Evolutionary conservation across 768 basidiomycete genomes (phyloP).

Genomic region (Rhizopogon vesiculosus): DNA sequence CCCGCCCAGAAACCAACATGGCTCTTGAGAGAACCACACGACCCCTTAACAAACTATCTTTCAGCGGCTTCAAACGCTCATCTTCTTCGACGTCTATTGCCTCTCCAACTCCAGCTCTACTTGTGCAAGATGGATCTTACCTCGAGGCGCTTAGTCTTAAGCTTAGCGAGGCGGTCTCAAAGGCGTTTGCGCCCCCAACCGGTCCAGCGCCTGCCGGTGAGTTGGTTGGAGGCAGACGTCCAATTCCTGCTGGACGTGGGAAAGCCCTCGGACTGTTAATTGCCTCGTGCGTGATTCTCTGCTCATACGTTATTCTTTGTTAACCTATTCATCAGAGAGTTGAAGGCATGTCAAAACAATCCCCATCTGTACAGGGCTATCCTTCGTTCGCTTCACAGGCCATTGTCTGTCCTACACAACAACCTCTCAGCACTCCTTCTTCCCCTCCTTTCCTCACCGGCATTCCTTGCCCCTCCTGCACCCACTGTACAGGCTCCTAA

Average conservation of each 20-base stretch:
- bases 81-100: conserved; percentile 35
- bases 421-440: conserved; percentile 66
- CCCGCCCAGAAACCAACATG: conserved; percentile 24
- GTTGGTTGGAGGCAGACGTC: conserved; percentile 58
- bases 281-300: conserved; percentile 50
- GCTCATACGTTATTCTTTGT: conserved; percentile 9
- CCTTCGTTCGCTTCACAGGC: conserved; percentile 68
- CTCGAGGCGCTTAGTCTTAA: conserved; percentile 72
- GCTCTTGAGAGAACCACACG: conserved; percentile 42
- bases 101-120: conserved; percentile 33
- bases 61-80: conserved; percentile 54
- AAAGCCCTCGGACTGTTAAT: conserved; percentile 62
- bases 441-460: conserved; percentile 60
- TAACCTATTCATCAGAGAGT: conserved; percentile 44
- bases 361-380: conserved; percentile 65
- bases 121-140: conserved; percentile 77
- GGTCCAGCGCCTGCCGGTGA: conserved; percentile 50
- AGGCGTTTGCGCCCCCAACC: conserved; percentile 61
- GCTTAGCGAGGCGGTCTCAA: conserved; percentile 78
- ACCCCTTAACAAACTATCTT: conserved; percentile 53
- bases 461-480: conserved; percentile 49
- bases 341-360: conserved; percentile 60
- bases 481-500: conserved; percentile 46
- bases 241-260: conserved; percentile 74
- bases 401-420: conserved; percentile 67